Evolutionary conservation across 2,329 filamentous ascomycete species (phyloP).

Genomic region (Phialemoniopsis sp.): DNA sequence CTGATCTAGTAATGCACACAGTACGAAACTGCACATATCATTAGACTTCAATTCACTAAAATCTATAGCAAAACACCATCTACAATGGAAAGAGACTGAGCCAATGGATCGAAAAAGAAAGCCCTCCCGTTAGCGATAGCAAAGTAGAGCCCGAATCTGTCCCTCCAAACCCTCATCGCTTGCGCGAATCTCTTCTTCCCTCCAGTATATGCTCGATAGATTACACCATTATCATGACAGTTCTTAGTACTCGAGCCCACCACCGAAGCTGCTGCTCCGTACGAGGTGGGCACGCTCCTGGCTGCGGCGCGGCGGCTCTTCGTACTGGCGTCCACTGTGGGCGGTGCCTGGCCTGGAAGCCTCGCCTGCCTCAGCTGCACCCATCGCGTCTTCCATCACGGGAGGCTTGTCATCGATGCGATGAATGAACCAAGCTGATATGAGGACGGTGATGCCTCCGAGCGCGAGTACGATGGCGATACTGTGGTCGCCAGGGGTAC

Average conservation of each 20-base stretch:
- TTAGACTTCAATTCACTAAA: too few relatives aligned
- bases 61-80: too few relatives aligned
- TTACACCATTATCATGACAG: not conserved
- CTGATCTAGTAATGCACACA: too few relatives aligned
- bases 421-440: constrained; percentile 70
- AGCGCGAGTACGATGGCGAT: constrained; percentile 83
- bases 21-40: too few relatives aligned
- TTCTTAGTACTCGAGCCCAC: constrained; percentile 36
- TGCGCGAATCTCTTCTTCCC: too few relatives aligned
- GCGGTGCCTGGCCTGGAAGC: constrained; percentile 6
- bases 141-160: too few relatives aligned
- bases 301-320: constrained; percentile 35
- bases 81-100: too few relatives aligned
- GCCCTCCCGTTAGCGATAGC: too few relatives aligned
- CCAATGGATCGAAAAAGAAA: too few relatives aligned
- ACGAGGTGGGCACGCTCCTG: constrained; percentile 40
- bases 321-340: constrained; percentile 29
- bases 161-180: too few relatives aligned
- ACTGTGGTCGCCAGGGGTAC: constrained; percentile 78
- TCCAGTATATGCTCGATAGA: too few relatives aligned
- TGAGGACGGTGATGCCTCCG: constrained; percentile 73
- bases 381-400: constrained; percentile 29
- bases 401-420: constrained; percentile 59
- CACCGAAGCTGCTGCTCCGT: constrained; percentile 45
- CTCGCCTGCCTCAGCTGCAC: constrained; percentile 34